Conservation (phyloP, 768 basidiomycete genomes). For the Pisolithus microcarpus region DNA sequence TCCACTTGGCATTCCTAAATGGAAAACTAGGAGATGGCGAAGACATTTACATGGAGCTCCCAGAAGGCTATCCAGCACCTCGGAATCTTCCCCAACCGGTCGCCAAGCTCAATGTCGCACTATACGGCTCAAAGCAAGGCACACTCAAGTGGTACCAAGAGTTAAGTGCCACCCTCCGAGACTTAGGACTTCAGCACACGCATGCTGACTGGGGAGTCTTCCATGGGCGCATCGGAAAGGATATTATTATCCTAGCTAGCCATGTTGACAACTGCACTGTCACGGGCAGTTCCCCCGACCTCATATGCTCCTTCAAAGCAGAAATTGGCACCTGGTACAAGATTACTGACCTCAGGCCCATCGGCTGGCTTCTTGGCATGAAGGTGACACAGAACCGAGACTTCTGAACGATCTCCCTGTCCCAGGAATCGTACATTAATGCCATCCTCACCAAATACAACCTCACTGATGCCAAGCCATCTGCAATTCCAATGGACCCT, state of each 20-base stretch:
- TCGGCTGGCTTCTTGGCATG: no score
- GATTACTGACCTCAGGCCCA: not conserved
- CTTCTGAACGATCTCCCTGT: no score
- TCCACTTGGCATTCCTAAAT: slow-evolving; percentile 36
- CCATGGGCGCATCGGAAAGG: not conserved
- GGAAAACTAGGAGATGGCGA: slow-evolving; percentile 28
- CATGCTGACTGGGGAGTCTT: not conserved
- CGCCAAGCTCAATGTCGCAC: not conserved
- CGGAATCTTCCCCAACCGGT: not conserved
- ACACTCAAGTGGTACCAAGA: not conserved
- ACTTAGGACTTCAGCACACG: not conserved
- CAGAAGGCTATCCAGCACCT: not conserved
- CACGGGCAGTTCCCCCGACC: not conserved
- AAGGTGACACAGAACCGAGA: no score
- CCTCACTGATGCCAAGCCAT: slow-evolving; percentile 11
- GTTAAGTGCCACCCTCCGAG: not conserved
- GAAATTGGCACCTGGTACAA: not conserved
- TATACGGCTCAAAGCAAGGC: not conserved
- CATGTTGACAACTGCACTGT: slow-evolving; percentile 2
- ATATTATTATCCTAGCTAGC: not conserved
- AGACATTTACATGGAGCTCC: slow-evolving; percentile 16
- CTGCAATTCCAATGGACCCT: not conserved
- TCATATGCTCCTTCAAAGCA: not conserved
- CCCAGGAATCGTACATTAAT: no score
- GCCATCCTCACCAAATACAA: slow-evolving; percentile 28